Base-by-base conservation (phyloP, 805 yeast species). In the Wickerhamomyces rabaulensis region DNA sequence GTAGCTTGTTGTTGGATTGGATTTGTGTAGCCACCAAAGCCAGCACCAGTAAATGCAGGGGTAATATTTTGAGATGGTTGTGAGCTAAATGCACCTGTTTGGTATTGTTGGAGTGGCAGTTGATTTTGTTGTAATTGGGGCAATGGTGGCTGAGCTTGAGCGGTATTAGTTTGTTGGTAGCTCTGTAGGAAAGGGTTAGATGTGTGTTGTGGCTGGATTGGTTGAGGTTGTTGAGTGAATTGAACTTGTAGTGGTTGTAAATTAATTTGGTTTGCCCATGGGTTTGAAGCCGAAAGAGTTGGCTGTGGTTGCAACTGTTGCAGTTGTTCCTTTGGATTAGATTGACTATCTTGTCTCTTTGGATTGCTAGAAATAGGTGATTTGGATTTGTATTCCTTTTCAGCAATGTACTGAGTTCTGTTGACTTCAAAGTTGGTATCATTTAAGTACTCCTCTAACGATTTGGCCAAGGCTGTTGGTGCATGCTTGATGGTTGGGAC, bases 401-500 rank as follows among this genome's bases (percentile, higher is more conserved):
- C 92, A 36, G 80, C 80, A 51, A 88, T 65, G 58, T 86, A 89
- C 59, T 87, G 95, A 49, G 81, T 70, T 63, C 95, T 78, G 62
- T 87, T 89, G 9, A 69, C 67, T 55, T 89, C 96, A 65, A 89
- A 89, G 55, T 84, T 82, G 9, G 91, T 89, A 61, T 92, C 97
- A 53, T 82, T 77, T 54, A 94, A 69, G 64, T 92, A 95, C 56
- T 91, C 97, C 61, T 89, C 94, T 51, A 94, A 76, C 13, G 95
- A 83, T 29, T 82, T 76, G 3, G 96, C 86, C 52, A 94, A 74
- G 22, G 96, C 94, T 2, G 97, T 91, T 20, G 97, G 97, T 2
- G 98, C 98, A 67, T 94, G 99, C 62, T 88, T 88, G 51, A 94
- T 91, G 13, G 96, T 91, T 33, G 99, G 99, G 29, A 94, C 96